These are phyloP conservation scores for Saturnispora silvae DNA, from an alignment of 805 yeast genomes.

Conservation along the genomic window DNA sequence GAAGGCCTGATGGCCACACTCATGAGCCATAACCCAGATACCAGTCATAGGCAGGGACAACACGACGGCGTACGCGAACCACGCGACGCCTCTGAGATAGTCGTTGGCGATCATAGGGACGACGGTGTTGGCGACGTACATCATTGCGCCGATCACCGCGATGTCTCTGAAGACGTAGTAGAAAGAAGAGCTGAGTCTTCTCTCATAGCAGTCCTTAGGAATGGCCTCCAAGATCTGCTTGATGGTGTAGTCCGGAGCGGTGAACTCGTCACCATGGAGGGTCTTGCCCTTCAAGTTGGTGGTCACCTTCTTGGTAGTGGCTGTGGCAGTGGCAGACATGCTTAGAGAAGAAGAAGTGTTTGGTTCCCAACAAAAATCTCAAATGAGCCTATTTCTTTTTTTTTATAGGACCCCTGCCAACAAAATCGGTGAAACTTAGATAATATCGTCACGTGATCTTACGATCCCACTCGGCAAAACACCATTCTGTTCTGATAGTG, in stretches of 20 bases:
- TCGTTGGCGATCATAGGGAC: conserved; percentile 40
- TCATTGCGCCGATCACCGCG: conserved; percentile 35
- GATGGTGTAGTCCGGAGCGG: conserved; percentile 66
- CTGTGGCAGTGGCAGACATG: conserved; percentile 9
- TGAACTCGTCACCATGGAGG: conserved; percentile 55
- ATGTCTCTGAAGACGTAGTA: conserved; percentile 63
- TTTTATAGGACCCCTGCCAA: no score
- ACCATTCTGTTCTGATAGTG: no score
- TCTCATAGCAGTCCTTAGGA: conserved; percentile 65
- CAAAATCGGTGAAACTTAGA: no score
- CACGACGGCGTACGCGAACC: conserved; percentile 44
- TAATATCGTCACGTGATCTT: no score
- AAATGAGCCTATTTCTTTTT: no score
- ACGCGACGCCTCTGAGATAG: conserved; percentile 40
- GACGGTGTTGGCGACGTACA: conserved; percentile 40
- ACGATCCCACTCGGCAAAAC: no score
- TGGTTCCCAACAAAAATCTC: conserved; percentile 1
- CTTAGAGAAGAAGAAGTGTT: not conserved
- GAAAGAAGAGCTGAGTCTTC: conserved; percentile 44
- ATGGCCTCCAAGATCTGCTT: conserved; percentile 64
- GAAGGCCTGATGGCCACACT: conserved; percentile 87
- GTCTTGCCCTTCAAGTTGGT: conserved; percentile 38
- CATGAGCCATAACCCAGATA: conserved; percentile 80
- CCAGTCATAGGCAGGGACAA: conserved; percentile 70
- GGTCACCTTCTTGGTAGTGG: conserved; percentile 28